Base-by-base conservation (phyloP, 352 stramenopile genomes). In the Halophytophthora batemanensis region DNA sequence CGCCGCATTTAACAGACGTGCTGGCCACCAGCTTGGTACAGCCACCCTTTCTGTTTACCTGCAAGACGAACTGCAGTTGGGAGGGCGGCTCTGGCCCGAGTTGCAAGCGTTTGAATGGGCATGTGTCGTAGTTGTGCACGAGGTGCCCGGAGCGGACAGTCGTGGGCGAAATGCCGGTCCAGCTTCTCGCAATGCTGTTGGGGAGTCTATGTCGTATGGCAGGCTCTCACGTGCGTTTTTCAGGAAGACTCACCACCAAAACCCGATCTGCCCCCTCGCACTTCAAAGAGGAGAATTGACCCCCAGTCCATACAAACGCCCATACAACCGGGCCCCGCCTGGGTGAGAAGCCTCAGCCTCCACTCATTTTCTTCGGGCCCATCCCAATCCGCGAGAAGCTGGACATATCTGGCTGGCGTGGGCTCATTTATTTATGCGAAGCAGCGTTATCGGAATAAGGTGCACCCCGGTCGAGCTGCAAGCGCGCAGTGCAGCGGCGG, bases 401-500 rank as follows among this genome's bases (percentile, higher is more conserved):
- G 25, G n/a, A 33, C 47, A 4, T 29, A 54, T 46, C 37, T 33
- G 29, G 18, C 17, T 45, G 37, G 38, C 48, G 48, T 46, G 38
- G 28, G 19, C 48, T 55, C 48, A 55, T 55, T 55, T 55, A 34
- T 45, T 22, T 42, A 21, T 21, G 23, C 39, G 39, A 23, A 19
- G 18, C n/a, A 23, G 25, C 23, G 39, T 19, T 29, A 45, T 7
- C 40, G 40, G 40, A 45, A 29, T 29, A 25, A 45, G 19, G 12
- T 25, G 19, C 40, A 7, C 18, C 39, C 13, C 39, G 18, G 15
- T 45, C 15, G 10, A 45, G 22, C 40, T 12, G 17, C 18, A 21
- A 29, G 19, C 4, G 7, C 7, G 12, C 18, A n/a, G n/a, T 18
- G 40, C 18, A n/a, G 8, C 18, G 15, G 23, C 19, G 25, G 25